phyloP scores from a whole-genome alignment of 345 rosid species.

The Eucalyptus cloeziana region DNA sequence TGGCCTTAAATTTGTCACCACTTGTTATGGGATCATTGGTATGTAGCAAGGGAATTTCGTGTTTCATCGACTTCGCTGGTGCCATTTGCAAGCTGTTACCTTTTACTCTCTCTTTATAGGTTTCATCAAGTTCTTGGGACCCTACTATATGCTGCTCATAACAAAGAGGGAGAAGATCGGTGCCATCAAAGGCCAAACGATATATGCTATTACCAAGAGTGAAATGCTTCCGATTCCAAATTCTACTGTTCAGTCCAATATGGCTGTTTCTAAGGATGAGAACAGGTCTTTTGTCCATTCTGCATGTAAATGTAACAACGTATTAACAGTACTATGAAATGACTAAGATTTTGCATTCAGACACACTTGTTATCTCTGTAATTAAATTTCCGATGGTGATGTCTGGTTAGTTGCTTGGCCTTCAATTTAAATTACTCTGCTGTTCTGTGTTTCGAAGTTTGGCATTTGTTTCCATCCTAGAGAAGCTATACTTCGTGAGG shows the following conservation, averaged over 20 bases:
- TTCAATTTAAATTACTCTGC: constrained; percentile 1
- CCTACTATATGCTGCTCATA: constrained; percentile 84
- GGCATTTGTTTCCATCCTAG: not conserved
- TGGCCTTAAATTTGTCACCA: constrained; percentile 72
- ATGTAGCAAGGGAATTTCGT: not conserved
- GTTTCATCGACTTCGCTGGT: not conserved
- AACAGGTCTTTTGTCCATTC: constrained; percentile 94
- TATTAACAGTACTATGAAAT: not conserved
- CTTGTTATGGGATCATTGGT: constrained; percentile 90
- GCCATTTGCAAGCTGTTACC: not conserved
- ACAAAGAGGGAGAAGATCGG: constrained; percentile 90
- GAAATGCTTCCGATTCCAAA: constrained; percentile 61
- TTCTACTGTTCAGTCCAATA: constrained; percentile 57
- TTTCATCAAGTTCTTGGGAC: constrained; percentile 85
- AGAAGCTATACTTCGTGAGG: not conserved
- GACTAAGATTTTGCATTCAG: constrained; percentile 1
- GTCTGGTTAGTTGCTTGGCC: not conserved
- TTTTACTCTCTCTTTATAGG: constrained; percentile 31
- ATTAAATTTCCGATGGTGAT: not conserved
- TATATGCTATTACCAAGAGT: constrained; percentile 65
- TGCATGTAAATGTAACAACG: constrained; percentile 64
- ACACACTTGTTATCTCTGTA: not conserved
- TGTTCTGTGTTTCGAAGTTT: not conserved
- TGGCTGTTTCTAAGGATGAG: constrained; percentile 89
- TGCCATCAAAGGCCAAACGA: constrained; percentile 59